A percentile compares a stretch with the other conserved stretches of the same genome.
Conservation (phyloP, 139 green algal genomes). For the Gonium pectorale region DNA sequence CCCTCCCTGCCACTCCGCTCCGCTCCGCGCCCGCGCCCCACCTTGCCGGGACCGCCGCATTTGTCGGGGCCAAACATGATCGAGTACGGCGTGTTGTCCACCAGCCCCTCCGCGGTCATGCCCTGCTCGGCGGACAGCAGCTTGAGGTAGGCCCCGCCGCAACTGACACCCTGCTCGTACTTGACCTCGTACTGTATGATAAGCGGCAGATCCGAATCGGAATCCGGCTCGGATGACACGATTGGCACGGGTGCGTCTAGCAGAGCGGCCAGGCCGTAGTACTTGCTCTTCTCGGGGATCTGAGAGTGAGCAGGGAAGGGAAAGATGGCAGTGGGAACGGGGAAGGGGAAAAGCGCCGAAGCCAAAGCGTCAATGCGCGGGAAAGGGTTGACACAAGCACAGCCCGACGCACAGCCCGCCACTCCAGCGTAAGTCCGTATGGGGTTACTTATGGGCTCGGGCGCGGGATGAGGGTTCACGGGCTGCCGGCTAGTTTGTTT, state of each 20-base stretch:
- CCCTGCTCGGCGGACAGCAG: conserved; percentile 69
- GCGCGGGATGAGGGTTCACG: too few species aligned
- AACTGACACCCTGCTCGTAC: conserved; percentile 75
- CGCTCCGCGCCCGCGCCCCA: background rate
- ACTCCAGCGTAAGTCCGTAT: too few species aligned
- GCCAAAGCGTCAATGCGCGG: too few species aligned
- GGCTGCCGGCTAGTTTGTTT: too few species aligned
- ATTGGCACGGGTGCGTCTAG: conserved; percentile 67
- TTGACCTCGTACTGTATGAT: conserved; percentile 93
- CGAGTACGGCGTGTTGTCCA: conserved; percentile 72
- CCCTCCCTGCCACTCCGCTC: background rate
- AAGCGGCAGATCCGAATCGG: conserved; percentile 57
- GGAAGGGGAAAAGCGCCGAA: too few species aligned
- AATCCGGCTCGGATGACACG: too few species aligned
- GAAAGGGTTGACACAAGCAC: too few species aligned
- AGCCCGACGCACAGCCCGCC: too few species aligned
- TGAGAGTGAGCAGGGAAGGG: too few species aligned
- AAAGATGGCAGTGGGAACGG: too few species aligned
- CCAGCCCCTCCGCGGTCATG: conserved; percentile 23
- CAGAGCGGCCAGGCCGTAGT: conserved; percentile 82
- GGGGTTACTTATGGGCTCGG: too few species aligned
- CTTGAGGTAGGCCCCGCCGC: conserved; percentile 94
- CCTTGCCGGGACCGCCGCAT: conserved; percentile 69
- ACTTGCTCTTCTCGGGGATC: conserved; percentile 78
- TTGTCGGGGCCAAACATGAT: conserved; percentile 98